Base-by-base conservation (phyloP, 129 eudicot genomes). In the Ambrosia artemisiifolia region DNA sequence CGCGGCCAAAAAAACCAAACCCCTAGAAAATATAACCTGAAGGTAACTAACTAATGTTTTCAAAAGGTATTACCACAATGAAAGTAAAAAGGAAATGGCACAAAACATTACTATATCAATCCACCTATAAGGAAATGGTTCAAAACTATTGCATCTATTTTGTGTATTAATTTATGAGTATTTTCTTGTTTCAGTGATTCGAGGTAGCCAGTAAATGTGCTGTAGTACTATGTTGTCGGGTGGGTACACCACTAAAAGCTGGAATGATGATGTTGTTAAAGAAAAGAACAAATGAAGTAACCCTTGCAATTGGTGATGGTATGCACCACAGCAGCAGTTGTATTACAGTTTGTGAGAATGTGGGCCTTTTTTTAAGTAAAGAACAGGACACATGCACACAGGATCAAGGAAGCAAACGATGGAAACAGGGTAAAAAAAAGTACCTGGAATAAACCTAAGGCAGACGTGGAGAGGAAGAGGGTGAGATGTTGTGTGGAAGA, bases 181-280 rank as follows among this genome's bases (percentile, higher is more conserved):
- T 19, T 76, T 77, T 53, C 70, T 79, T 60, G 51, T 65, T 47
- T 79, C 96, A 83, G 96, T 81, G 89, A 51, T 88, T 79, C 55
- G 83, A 84, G 65, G 75, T 90, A 69, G 85, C 96, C 64, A 87
- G 90, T 82, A 84, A 71, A 78, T 93, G 98, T 70, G 62, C 83
- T 14, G 98, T 85, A 71, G 98, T 93, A 17, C 74, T 93, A 64
- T 93, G 98, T 79, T 93, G 98, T 62, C 95, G 98, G 10, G 96
- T 89, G 65, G 98, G 96, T 74, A 96, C 98, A 16, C 69, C 89
- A 83, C 98, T 89, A 68, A 93, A 93, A 59, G 96, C 98, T 13
- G 98, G 96, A 40, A 88, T 93, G 44, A 96, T 93, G 30, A 90
- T 89, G 81, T 81, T 93, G 68, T 87, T 93, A 71, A 93, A 90